Percentiles rank a stretch among this genome's conserved stretches.
phyloP scores from a whole-genome alignment of 1,139 yeast species.

The Zygosaccharomyces pseudobailii region DNA sequence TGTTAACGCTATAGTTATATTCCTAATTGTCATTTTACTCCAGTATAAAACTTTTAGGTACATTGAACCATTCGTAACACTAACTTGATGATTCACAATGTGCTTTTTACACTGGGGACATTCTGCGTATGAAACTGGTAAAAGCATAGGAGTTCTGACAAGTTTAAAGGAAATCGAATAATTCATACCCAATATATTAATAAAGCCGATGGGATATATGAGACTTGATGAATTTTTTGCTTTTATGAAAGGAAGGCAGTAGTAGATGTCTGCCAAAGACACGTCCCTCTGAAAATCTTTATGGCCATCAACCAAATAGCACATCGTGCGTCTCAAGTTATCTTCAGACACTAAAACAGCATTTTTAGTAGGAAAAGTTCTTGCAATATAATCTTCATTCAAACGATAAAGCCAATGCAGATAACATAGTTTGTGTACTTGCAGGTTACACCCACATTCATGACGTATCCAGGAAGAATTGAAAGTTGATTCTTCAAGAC shows the following conservation, averaged over 20 bases:
- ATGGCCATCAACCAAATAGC: conserved; percentile 18
- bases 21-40: conserved; percentile 10
- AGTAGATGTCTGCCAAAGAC: conserved; percentile 14
- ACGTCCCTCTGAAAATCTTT: conserved; percentile 18
- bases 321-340: conserved; percentile 14
- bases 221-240: not conserved
- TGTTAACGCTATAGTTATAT: conserved; percentile 7
- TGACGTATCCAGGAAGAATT: conserved; percentile 17
- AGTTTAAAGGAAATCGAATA: not conserved
- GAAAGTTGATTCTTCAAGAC: conserved; percentile 17
- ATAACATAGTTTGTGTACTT: conserved; percentile 21
- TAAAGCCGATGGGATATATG: conserved; percentile 1
- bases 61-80: conserved; percentile 10
- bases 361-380: conserved; percentile 5
- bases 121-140: conserved; percentile 15
- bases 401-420: conserved; percentile 18
- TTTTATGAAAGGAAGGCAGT: conserved; percentile 13
- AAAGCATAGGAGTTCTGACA: conserved; percentile 3
- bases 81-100: conserved; percentile 9
- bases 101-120: conserved; percentile 23
- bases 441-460: conserved; percentile 22
- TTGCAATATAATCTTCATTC: conserved; percentile 13
- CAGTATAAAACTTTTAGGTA: conserved; percentile 5
- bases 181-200: conserved; percentile 7
- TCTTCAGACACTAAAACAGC: conserved; percentile 4